Percentiles rank a stretch among this genome's conserved stretches.
These are phyloP conservation scores for Pistacia integerrima DNA, from an alignment of 345 rosid genomes.

Conservation along the genomic window DNA sequence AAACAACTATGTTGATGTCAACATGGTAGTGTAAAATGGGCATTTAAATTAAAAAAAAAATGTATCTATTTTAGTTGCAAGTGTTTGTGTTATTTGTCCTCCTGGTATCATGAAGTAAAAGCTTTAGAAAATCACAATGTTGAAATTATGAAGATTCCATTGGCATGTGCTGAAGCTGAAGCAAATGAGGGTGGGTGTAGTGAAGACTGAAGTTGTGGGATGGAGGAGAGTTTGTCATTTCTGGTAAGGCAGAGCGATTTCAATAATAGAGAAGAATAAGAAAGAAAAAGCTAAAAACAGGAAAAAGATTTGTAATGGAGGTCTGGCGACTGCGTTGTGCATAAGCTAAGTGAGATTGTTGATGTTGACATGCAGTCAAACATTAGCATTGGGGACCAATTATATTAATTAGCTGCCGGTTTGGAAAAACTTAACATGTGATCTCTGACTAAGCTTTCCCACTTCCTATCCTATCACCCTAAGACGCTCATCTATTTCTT, in stretches of 20 bases:
- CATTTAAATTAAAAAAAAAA: neutral
- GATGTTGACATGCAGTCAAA: constrained; percentile 7
- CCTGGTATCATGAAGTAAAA: too few relatives aligned
- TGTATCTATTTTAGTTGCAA: neutral
- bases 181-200: neutral
- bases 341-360: constrained; percentile 18
- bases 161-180: neutral
- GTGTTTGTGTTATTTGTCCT: neutral
- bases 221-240: neutral
- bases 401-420: constrained; percentile 6
- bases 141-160: too few relatives aligned
- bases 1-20: neutral
- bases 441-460: constrained; percentile 15
- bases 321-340: constrained; percentile 1
- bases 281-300: neutral
- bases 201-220: neutral
- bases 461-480: too few relatives aligned
- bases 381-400: neutral
- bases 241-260: neutral
- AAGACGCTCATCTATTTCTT: too few relatives aligned
- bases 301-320: neutral
- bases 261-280: too few relatives aligned
- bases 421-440: constrained; percentile 8
- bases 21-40: neutral
- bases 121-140: too few relatives aligned